Base-by-base conservation (phyloP, 1,284 basidiomycete genomes). In the Pseudomicrostroma phylloplanum region DNA sequence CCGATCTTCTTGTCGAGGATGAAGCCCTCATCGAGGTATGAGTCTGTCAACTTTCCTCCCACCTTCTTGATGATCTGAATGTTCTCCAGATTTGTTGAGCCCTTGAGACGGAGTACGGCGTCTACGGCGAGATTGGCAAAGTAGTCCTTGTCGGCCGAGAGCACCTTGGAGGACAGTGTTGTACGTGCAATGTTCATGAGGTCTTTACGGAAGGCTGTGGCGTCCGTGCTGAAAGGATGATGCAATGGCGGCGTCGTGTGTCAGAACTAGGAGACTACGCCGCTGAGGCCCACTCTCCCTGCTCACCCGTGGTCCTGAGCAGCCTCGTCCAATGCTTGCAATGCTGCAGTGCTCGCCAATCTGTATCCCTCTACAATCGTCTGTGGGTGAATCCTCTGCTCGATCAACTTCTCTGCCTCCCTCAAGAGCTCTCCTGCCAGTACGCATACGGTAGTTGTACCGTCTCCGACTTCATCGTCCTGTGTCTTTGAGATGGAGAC, bases 401-500 rank as follows among this genome's bases (percentile, higher is more conserved):
- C 88, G 72, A 98, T 90, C 70, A 99, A 82, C 82, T 92, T 94
- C 81, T 99, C 94, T 6, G 94, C 96, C 81, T 97, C 96, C 63
- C 96, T 82, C 68, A 99, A 80, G 63, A 98, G 82, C 79, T 98
- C 96, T 12, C 91, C 87, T 0, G 93, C 91, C 11, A 99, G 82
- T 1, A 99, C 93, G 67, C 91, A 92, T 42, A 98, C 94, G 58
- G 85, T 88, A 11, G 93, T 98, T 25, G 93, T 98, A 30, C 96
- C 96, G 81, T 97, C 96, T 17, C 96, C 96, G 55, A 99, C 88
- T 82, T 99, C 96, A 79, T 99, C 96, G 77, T 99, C 96, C 82
- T 98, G 96, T 17, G 97, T 93, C 80, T 99, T 98, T n/a, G 91
- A 94, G 80, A 99, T 98, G 82, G 98, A 97, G 77, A 98, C 96